Evolutionary conservation across 495 filamentous ascomycete genomes (phyloP).

Genomic region (Lophium mytilinum): DNA sequence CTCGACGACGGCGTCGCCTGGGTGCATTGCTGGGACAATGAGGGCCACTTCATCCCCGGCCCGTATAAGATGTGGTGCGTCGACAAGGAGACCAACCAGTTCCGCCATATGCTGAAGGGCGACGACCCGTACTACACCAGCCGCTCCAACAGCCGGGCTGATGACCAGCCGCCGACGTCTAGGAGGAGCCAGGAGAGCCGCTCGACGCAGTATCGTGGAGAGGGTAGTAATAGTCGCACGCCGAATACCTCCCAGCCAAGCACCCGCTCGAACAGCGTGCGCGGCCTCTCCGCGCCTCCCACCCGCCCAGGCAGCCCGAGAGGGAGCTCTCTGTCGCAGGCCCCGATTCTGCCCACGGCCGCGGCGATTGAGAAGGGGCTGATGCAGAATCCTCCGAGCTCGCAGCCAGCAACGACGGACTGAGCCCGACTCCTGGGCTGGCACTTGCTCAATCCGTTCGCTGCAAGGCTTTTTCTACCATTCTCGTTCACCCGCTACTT

Average conservation of each 20-base stretch:
- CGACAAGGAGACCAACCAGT: conserved; percentile 9
- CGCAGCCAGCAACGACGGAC: too few relatives aligned
- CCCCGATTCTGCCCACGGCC: not conserved
- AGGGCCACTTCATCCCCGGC: conserved; percentile 26
- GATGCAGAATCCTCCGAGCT: too few relatives aligned
- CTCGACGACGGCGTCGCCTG: conserved; percentile 28
- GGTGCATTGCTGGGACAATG: conserved; percentile 25
- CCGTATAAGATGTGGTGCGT: conserved; percentile 26
- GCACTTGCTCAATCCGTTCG: too few relatives aligned
- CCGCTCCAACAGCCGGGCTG: not conserved
- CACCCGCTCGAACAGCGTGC: not conserved
- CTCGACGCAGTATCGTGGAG: not conserved
- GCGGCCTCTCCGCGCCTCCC: not conserved
- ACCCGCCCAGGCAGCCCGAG: not conserved
- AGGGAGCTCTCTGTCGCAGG: not conserved
- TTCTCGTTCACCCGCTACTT: too few relatives aligned
- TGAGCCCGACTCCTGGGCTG: too few relatives aligned
- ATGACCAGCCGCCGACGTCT: not conserved
- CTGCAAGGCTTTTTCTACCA: too few relatives aligned
- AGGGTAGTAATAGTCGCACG: not conserved
- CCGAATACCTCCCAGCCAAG: not conserved
- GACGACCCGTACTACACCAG: conserved; percentile 24
- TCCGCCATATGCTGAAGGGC: conserved; percentile 25
- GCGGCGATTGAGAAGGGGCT: not conserved
- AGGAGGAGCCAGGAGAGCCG: not conserved